A percentile compares a stretch with the other conserved stretches of the same genome.
These are phyloP conservation scores for Trypanosoma theileri DNA, from an alignment of 208 protist genomes.

Conservation along the genomic window DNA sequence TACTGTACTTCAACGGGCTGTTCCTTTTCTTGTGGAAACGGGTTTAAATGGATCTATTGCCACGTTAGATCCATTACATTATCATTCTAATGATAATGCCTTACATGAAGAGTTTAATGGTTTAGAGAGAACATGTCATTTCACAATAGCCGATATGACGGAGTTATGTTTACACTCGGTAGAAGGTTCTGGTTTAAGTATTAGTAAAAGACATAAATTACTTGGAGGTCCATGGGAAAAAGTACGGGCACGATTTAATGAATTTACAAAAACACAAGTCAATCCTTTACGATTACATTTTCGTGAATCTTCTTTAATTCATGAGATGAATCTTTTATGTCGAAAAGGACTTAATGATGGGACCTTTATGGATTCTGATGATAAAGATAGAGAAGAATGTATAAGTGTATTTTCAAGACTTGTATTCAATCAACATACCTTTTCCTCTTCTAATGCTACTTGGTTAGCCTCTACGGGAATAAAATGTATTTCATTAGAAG, in stretches of 20 bases:
- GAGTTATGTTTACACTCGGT: conserved; percentile 64
- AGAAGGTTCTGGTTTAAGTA: conserved; percentile 26
- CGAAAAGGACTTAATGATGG: conserved; percentile 21
- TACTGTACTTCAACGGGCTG: conserved; percentile 77
- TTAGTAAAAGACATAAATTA: conserved; percentile 26
- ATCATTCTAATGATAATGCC: conserved; percentile 70
- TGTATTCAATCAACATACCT: no score
- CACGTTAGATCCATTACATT: conserved; percentile 95
- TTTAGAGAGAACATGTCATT: conserved; percentile 40
- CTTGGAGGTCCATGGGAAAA: conserved; percentile 59
- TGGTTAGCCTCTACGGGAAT: neutral
- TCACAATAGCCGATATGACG: conserved; percentile 59
- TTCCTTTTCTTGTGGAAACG: conserved; percentile 86
- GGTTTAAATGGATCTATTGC: conserved; percentile 96
- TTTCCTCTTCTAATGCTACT: neutral
- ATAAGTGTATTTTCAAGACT: no score
- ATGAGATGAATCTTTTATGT: conserved; percentile 71
- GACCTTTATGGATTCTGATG: neutral
- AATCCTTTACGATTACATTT: conserved; percentile 66
- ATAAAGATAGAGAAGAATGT: neutral
- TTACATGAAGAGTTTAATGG: conserved; percentile 62
- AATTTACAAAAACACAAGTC: conserved; percentile 62
- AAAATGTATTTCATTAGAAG: neutral
- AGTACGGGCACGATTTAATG: conserved; percentile 47
- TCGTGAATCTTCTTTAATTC: conserved; percentile 49